Percentiles rank a stretch among this genome's conserved stretches.
Conservation (phyloP, 805 yeast genomes). For the Brettanomyces bruxellensis region DNA sequence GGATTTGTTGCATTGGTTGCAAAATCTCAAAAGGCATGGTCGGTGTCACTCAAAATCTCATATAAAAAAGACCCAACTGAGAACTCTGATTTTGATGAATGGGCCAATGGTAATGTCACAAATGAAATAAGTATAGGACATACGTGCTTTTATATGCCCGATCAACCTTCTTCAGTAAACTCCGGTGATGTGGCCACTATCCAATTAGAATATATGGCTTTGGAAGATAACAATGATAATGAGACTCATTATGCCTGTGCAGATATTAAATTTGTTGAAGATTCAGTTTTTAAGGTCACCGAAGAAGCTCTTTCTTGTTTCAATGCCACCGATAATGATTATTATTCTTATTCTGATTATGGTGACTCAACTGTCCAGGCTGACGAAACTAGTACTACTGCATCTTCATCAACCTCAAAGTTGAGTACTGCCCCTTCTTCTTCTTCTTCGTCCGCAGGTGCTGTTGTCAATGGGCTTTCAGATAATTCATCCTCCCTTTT, state of each 20-base stretch:
- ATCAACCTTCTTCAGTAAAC: constrained; percentile 27
- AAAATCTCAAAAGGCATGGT: constrained; percentile 30
- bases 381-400: constrained; percentile 9
- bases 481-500: constrained; percentile 1
- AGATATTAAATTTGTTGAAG: constrained; percentile 35
- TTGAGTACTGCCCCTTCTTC: constrained; percentile 8
- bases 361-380: constrained; percentile 13
- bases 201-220: constrained; percentile 36
- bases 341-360: constrained; percentile 24
- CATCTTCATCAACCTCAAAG: constrained; percentile 8
- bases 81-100: constrained; percentile 31
- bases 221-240: constrained; percentile 26
- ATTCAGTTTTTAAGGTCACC: constrained; percentile 28
- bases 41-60: constrained; percentile 31
- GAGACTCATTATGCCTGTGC: constrained; percentile 38
- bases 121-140: constrained; percentile 35
- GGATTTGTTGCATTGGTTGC: constrained; percentile 39
- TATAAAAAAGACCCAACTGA: constrained; percentile 30
- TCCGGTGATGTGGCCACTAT: constrained; percentile 35
- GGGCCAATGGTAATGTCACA: constrained; percentile 30
- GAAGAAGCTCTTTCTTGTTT: constrained; percentile 29
- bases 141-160: constrained; percentile 37
- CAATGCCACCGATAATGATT: constrained; percentile 31
- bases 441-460: constrained; percentile 8
- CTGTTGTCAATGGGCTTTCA: constrained; percentile 2